These are phyloP conservation scores for Ophiostoma ulmi DNA, from an alignment of 2,329 filamentous ascomycete genomes.

Conservation along the genomic window DNA sequence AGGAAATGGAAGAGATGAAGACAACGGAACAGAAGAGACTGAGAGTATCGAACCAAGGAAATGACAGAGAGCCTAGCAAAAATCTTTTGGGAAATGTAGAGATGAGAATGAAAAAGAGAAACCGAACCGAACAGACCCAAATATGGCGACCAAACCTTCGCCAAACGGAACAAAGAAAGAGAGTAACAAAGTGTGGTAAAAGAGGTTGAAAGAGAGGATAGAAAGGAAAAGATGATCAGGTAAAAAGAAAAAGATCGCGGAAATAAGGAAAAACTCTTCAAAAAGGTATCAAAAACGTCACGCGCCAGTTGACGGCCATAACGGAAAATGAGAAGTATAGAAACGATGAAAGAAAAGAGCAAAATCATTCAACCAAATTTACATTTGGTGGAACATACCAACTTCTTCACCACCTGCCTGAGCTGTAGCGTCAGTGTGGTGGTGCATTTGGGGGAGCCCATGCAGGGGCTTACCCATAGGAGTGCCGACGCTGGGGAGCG, in stretches of 20 bases:
- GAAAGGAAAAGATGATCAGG: conserved; percentile 22
- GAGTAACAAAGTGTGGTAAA: not conserved
- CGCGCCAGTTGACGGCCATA: conserved; percentile 25
- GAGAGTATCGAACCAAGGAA: conserved; percentile 26
- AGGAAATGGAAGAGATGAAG: not conserved
- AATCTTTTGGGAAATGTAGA: conserved; percentile 18
- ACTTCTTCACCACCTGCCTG: conserved; percentile 74
- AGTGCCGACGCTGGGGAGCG: conserved; percentile 52
- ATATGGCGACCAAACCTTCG: conserved; percentile 25
- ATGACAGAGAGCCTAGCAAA: conserved; percentile 28
- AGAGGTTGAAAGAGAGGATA: conserved; percentile 17
- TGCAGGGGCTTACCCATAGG: conserved; percentile 63
- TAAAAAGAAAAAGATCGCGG: not conserved
- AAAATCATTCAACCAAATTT: conserved; percentile 41
- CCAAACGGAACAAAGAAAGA: not conserved
- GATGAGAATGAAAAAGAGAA: conserved; percentile 15
- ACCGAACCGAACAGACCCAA: conserved; percentile 28
- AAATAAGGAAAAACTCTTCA: conserved; percentile 27
- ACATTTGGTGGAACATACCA: conserved; percentile 98
- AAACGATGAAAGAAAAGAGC: conserved; percentile 9
- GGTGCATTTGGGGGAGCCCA: conserved; percentile 69
- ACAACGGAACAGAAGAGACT: conserved; percentile 5
- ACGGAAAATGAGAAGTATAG: conserved; percentile 28
- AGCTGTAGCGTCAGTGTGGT: conserved; percentile 62
- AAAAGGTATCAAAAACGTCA: conserved; percentile 32